Percentiles rank a stretch among this genome's conserved stretches.
phyloP scores from a whole-genome alignment of 768 basidiomycete species.

The Auriscalpium vulgare region DNA sequence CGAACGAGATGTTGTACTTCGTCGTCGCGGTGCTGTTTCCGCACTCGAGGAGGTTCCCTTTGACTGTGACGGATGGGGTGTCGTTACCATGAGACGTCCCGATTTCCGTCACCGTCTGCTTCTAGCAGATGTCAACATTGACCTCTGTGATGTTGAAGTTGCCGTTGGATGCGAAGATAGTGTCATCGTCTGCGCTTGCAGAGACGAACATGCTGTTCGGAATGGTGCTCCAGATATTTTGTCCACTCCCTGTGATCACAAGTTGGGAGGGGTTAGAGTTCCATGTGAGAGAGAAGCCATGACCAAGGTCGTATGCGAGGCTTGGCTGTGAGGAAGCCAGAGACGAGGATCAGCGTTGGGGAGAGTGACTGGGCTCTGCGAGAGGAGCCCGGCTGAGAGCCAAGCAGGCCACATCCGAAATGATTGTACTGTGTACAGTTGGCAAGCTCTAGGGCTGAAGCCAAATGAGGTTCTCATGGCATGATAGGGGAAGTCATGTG shows the following conservation, averaged over 20 bases:
- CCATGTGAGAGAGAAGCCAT: background rate
- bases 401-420: no score
- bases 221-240: background rate
- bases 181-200: background rate
- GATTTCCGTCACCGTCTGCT: background rate
- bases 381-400: no score
- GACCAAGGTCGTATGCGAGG: background rate
- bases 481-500: no score
- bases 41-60: background rate
- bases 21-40: background rate
- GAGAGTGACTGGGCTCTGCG: no score
- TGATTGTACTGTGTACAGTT: no score
- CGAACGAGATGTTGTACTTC: background rate
- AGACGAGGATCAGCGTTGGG: background rate
- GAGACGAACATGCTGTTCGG: background rate
- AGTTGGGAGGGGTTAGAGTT: background rate
- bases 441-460: no score
- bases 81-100: background rate
- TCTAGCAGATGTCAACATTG: background rate
- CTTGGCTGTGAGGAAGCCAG: background rate
- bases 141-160: background rate
- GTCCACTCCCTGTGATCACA: background rate
- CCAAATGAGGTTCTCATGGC: no score
- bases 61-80: background rate
- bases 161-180: background rate